Evolutionary conservation across 305 asterid species (phyloP), one percentile per base, ranked within the genome.

Genomic region (Solanum hybrid): DNA sequence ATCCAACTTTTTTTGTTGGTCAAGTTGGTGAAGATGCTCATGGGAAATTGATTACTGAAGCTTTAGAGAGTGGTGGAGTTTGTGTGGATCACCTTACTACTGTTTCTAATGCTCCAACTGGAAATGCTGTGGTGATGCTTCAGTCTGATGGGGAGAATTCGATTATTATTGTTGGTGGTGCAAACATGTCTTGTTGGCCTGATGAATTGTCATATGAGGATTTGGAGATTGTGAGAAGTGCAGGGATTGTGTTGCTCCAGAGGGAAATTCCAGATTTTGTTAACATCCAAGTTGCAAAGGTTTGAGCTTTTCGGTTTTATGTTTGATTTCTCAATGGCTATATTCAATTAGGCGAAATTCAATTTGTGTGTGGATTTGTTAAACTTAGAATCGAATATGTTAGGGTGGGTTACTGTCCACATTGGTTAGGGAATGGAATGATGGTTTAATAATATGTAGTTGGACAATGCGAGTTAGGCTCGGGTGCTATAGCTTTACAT

Each of bases 91-190:
- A 91, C 73, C 91, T 97, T 93, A 94, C 88, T 17, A 76, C 91
- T 24, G 96, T 96, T 82, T 89, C 91, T n/a, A 92, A 89, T 89
- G 95, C 95, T 24, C 99, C 99, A 7, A 97, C 99, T 27, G 99
- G 99, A 12, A 97, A 97, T 89, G 99, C 98, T 57, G 99, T 97
- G 77, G 99, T 97, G 90, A 97, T 97, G 99, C 90, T 96, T 93
- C 99, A 95, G 90, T 51, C 92, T 24, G 98, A 90, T 89, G 99
- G 99, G 73, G 97, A 97, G 93, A 97, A 97, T 38, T 97, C 99
- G 0, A 97, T 96, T 77, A 97, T 96, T 36, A 96, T 97, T 57
- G 97, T 96, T 82, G 99, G 99, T 9, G 99, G 99, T 79, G 97
- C 99, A 0, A 97, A 97, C n/a, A 97, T 97, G 99, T 92, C 92